These are phyloP conservation scores for Cryphonectria japonica DNA, from an alignment of 2,329 filamentous ascomycete genomes.

Conservation along the genomic window DNA sequence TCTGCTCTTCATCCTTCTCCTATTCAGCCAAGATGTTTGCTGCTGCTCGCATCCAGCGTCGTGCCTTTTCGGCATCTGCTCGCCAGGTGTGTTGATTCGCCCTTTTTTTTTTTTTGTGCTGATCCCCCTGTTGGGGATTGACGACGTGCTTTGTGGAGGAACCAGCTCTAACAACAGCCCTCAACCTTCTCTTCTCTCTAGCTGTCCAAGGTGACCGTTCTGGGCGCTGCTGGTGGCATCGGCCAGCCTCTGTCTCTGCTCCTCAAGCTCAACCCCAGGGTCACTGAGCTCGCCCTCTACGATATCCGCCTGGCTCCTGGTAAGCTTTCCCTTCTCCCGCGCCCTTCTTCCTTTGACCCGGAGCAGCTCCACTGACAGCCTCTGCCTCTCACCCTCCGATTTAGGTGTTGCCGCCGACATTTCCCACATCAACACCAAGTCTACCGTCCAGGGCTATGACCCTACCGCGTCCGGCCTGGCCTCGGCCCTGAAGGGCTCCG, in stretches of 20 bases:
- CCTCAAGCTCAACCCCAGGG: conserved; percentile 97
- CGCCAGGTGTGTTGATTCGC: conserved; percentile 60
- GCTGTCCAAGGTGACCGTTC: conserved; percentile 96
- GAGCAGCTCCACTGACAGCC: conserved; percentile 33
- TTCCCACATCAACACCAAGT: conserved; percentile 99
- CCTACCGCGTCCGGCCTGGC: conserved; percentile 75
- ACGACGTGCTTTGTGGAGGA: not conserved
- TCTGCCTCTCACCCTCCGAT: conserved; percentile 27
- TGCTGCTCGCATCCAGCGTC: conserved; percentile 70
- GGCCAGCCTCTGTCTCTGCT: conserved; percentile 97
- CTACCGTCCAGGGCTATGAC: conserved; percentile 87
- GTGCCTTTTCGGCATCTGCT: conserved; percentile 80
- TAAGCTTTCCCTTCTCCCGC: conserved; percentile 45
- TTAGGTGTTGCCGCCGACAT: conserved; percentile 96
- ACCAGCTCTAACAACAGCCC: not conserved
- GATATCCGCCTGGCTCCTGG: conserved; percentile 94
- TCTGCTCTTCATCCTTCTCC: conserved; percentile 17
- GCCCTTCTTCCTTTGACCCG: conserved; percentile 6
- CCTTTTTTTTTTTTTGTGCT: not conserved
- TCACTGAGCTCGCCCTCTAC: conserved; percentile 93
- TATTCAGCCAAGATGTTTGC: conserved; percentile 71
- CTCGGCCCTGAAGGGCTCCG: conserved; percentile 79
- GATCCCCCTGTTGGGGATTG: not conserved
- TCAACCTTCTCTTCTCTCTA: conserved; percentile 43
- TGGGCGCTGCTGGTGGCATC: conserved; percentile 97